Percentiles rank a stretch among this genome's conserved stretches.
Conservation (phyloP, 495 filamentous ascomycete species). For the Entonaema liquescens region DNA sequence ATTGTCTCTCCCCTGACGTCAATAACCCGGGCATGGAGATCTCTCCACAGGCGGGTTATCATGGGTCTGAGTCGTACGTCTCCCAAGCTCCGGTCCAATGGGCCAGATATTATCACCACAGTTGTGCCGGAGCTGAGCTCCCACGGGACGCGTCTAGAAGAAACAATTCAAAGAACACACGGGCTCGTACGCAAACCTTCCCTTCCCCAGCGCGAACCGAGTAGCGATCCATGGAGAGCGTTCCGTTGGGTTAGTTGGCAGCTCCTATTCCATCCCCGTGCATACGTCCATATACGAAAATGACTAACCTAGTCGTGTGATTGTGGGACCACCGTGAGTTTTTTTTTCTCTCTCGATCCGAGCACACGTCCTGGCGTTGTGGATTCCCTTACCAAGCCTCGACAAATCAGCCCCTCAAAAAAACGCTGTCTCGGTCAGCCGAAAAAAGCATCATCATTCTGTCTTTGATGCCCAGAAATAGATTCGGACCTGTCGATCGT, state of each 20-base stretch:
- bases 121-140: too few species aligned
- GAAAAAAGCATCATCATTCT: not conserved
- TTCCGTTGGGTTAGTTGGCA: not conserved
- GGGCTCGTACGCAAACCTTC: not conserved
- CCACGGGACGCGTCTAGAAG: not conserved
- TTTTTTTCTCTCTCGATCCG: not conserved
- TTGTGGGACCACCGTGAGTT: constrained; percentile 19
- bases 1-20: constrained; percentile 11
- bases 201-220: too few species aligned
- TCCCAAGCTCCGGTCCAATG: not conserved
- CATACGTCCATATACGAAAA: not conserved
- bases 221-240: not conserved
- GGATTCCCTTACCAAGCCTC: not conserved
- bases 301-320: constrained; percentile 18
- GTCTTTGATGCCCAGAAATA: not conserved
- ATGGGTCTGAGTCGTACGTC: not conserved
- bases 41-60: not conserved
- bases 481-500: not conserved
- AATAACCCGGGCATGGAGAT: not conserved
- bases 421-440: not conserved
- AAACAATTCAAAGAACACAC: not conserved
- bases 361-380: not conserved
- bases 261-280: not conserved
- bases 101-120: not conserved
- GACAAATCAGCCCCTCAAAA: constrained; percentile 1